These are phyloP conservation scores for Cairneyella variabilis DNA, from an alignment of 495 filamentous ascomycete species.

Conservation along the genomic window DNA sequence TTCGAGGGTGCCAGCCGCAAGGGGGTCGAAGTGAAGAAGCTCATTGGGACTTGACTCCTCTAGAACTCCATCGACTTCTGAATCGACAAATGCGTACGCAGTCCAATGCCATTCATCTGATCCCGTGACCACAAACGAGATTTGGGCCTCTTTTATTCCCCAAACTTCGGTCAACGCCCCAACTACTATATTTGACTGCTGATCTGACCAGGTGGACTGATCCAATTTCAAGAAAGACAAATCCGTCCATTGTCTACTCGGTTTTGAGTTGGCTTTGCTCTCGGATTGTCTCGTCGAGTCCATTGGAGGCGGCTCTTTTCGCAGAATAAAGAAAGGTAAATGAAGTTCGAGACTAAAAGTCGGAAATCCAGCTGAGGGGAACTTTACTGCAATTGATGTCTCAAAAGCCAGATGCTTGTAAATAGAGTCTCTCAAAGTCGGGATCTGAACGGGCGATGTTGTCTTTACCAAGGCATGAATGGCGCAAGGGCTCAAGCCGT, in stretches of 20 bases:
- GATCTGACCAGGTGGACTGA: too few relatives aligned
- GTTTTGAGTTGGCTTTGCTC: not conserved
- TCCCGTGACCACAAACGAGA: not conserved
- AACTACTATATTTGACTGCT: not conserved
- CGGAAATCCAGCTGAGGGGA: conserved; percentile 5
- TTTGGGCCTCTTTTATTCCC: not conserved
- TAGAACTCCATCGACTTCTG: not conserved
- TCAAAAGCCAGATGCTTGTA: not conserved
- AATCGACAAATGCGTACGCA: conserved; percentile 1
- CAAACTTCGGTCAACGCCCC: not conserved
- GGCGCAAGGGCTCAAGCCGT: not conserved
- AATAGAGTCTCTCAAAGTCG: not conserved
- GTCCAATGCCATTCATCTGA: not conserved
- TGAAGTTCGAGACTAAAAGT: not conserved
- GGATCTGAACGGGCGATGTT: not conserved
- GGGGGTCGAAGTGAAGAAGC: not conserved
- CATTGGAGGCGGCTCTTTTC: too few relatives aligned
- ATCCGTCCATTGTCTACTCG: conserved; percentile 3
- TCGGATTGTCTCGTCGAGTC: too few relatives aligned
- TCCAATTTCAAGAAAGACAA: not conserved
- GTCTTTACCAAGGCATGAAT: conserved; percentile 1
- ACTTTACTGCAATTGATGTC: not conserved
- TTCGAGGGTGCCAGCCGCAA: not conserved
- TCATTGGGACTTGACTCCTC: not conserved
- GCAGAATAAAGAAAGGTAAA: not conserved